Conservation (phyloP, 495 filamentous ascomycete species). For the Astrocystis sublimbata region DNA sequence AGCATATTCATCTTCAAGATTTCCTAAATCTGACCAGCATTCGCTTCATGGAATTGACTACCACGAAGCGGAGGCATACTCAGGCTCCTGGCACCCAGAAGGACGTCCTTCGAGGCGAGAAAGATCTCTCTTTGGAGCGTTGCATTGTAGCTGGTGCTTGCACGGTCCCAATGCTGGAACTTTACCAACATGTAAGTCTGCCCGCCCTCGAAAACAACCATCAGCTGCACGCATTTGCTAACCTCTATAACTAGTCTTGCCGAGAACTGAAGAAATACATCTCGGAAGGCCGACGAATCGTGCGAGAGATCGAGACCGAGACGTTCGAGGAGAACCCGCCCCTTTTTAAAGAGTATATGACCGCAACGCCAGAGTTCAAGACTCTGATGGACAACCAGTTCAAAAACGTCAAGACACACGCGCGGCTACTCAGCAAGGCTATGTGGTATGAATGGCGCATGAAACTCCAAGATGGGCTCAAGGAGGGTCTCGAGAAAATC, state of each 20-base stretch:
- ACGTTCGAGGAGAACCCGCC: conserved; percentile 86
- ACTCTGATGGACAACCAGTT: conserved; percentile 93
- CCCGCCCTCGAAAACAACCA: not conserved
- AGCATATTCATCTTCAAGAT: conserved; percentile 82
- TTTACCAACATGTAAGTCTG: conserved; percentile 83
- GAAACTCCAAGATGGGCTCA: conserved; percentile 82
- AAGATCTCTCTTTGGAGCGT: conserved; percentile 63
- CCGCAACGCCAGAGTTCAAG: conserved; percentile 80
- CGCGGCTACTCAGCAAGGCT: conserved; percentile 82
- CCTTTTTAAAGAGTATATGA: conserved; percentile 87
- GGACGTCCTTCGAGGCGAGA: conserved; percentile 44
- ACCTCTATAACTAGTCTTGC: conserved; percentile 67
- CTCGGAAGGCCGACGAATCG: conserved; percentile 81
- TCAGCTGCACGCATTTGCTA: conserved; percentile 26
- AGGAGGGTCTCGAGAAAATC: conserved; percentile 73
- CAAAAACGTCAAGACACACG: conserved; percentile 92
- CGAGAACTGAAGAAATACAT: conserved; percentile 94
- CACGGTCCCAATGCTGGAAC: conserved; percentile 86
- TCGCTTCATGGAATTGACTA: conserved; percentile 94
- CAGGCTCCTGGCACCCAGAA: conserved; percentile 57
- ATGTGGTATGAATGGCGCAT: conserved; percentile 99
- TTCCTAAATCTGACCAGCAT: conserved; percentile 95
- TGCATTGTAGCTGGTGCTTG: conserved; percentile 88
- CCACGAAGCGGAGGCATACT: conserved; percentile 86
- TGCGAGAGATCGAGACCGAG: conserved; percentile 83